A percentile compares a stretch with the other conserved stretches of the same genome.
Conservation (phyloP, 2,329 filamentous ascomycete species). For the Aspergillus sp. region DNA sequence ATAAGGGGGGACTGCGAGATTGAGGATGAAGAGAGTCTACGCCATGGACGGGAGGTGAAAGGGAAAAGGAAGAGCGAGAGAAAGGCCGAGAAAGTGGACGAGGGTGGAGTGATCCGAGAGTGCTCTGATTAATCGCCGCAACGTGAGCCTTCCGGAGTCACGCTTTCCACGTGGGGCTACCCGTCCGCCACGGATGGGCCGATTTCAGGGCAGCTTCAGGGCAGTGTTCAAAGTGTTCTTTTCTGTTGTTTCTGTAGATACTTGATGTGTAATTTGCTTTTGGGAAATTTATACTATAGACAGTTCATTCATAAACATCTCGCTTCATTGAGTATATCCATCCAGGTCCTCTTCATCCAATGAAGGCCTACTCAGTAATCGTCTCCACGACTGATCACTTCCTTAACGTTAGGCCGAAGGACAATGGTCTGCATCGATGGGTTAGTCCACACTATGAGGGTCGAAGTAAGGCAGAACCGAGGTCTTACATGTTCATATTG, state of each 20-base stretch:
- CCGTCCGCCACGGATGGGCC: slow-evolving; percentile 7
- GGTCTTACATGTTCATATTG: slow-evolving; percentile 87
- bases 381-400: slow-evolving; percentile 81
- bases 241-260: too few relatives aligned
- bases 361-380: slow-evolving; percentile 63
- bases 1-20: neutral
- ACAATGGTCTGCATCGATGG: slow-evolving; percentile 62
- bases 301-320: neutral
- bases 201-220: neutral
- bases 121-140: slow-evolving; percentile 14
- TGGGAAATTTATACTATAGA: neutral
- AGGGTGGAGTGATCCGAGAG: slow-evolving; percentile 11
- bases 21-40: slow-evolving; percentile 8
- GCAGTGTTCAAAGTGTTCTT: too few relatives aligned
- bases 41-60: slow-evolving; percentile 17
- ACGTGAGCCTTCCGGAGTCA: slow-evolving; percentile 24
- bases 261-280: neutral
- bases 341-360: neutral
- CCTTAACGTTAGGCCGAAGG: slow-evolving; percentile 77
- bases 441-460: neutral
- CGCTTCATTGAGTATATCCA: neutral
- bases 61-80: slow-evolving; percentile 1
- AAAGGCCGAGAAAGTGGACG: slow-evolving; percentile 10
- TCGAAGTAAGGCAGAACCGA: neutral
- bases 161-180: slow-evolving; percentile 40